phyloP scores from a whole-genome alignment of 306 rosid species.

The Dalbergia cochinchinensis region DNA sequence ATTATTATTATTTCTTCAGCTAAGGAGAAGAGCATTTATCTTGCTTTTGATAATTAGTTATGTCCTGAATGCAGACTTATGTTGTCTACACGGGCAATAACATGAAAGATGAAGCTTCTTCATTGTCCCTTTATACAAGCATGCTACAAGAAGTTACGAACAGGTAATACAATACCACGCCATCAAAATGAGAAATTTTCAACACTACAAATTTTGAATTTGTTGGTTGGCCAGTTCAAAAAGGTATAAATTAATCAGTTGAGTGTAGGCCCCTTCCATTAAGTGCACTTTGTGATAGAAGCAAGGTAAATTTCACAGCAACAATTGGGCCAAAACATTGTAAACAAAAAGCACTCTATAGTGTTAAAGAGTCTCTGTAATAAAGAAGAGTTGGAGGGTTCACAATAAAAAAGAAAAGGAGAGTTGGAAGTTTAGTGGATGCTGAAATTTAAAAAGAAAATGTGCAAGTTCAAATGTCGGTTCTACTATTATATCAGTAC shows the following conservation, averaged over 20 bases:
- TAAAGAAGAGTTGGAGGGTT: no score
- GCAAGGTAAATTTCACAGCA: no score
- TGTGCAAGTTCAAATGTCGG: no score
- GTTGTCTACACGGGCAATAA: slow-evolving; percentile 54
- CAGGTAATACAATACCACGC: slow-evolving; percentile 33
- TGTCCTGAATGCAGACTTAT: slow-evolving; percentile 47
- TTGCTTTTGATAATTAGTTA: neutral
- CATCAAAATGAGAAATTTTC: neutral
- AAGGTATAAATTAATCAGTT: neutral
- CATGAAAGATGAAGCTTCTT: slow-evolving; percentile 35
- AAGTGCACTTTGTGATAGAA: neutral
- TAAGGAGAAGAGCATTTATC: neutral
- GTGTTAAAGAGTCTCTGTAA: no score
- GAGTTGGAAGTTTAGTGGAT: no score
- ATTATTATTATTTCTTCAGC: no score
- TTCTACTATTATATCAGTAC: no score
- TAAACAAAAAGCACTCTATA: no score
- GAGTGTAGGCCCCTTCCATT: neutral
- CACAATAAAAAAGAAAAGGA: neutral
- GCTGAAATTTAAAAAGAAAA: neutral
- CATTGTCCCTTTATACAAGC: slow-evolving; percentile 47
- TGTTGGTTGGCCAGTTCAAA: neutral
- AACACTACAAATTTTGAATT: neutral
- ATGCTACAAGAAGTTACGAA: slow-evolving; percentile 48
- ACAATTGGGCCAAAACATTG: no score